phyloP scores from a whole-genome alignment of 2,329 filamentous ascomycete genomes.

The Hortaea sp. region DNA sequence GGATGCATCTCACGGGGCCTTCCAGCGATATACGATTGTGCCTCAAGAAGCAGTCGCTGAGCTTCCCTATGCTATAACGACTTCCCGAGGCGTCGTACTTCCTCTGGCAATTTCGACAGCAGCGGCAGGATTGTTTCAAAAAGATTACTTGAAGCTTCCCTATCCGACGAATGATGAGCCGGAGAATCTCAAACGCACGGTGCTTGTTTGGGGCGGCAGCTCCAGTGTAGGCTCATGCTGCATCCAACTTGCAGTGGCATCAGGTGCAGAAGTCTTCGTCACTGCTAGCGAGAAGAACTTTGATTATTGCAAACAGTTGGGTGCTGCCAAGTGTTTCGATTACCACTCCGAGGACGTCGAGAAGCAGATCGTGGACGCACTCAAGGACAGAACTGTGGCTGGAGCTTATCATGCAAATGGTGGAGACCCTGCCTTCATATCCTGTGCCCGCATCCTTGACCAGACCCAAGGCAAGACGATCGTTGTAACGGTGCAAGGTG shows the following conservation, averaged over 20 bases:
- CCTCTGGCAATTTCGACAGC: conserved; percentile 35
- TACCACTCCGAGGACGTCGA: conserved; percentile 18
- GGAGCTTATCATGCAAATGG: conserved; percentile 22
- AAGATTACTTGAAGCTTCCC: conserved; percentile 15
- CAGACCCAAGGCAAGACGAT: conserved; percentile 19
- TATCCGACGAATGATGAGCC: conserved; percentile 9
- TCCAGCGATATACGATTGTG: conserved; percentile 25
- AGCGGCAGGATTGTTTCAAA: conserved; percentile 23
- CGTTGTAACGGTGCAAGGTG: conserved; percentile 15
- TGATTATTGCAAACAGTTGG: conserved; percentile 13
- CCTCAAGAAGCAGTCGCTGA: conserved; percentile 25
- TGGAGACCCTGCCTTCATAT: conserved; percentile 11
- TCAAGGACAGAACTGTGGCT: conserved; percentile 21
- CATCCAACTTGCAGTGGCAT: conserved; percentile 39
- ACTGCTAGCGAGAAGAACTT: conserved; percentile 21
- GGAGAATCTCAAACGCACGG: conserved; percentile 9
- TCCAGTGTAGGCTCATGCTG: conserved; percentile 25
- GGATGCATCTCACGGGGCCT: conserved; percentile 13
- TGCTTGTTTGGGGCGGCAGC: conserved; percentile 29
- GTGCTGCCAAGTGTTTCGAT: conserved; percentile 14
- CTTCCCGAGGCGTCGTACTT: conserved; percentile 30
- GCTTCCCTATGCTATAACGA: conserved; percentile 30
- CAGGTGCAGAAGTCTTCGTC: conserved; percentile 37
- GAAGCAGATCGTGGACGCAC: conserved; percentile 16
- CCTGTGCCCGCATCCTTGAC: conserved; percentile 20